Percentiles rank a stretch among this genome's conserved stretches.
phyloP scores from a whole-genome alignment of 352 stramenopile genomes.

The Phytophthora aleatoria region DNA sequence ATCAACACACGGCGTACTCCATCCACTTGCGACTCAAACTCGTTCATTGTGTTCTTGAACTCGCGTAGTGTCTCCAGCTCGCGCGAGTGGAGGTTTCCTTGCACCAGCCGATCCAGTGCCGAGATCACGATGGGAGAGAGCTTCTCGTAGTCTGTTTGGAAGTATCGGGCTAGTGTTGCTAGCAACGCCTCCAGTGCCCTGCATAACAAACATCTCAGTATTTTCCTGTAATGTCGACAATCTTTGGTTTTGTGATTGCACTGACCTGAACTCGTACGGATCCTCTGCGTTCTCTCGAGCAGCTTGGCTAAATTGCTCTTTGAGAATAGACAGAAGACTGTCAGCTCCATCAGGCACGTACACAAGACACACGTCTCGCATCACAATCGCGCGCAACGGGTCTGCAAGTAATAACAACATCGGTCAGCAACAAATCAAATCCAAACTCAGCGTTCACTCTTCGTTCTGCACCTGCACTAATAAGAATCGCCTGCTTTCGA shows the following conservation, averaged over 20 bases:
- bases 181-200: slow-evolving; percentile 47
- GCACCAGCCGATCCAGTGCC: slow-evolving; percentile 50
- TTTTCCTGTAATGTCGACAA: not conserved
- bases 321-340: slow-evolving; percentile 65
- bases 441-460: not conserved
- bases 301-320: slow-evolving; percentile 61
- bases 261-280: slow-evolving; percentile 75
- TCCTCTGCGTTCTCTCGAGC: slow-evolving; percentile 56
- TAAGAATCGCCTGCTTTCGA: slow-evolving; percentile 77
- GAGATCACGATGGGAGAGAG: slow-evolving; percentile 38
- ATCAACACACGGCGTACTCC: slow-evolving; percentile 55
- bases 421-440: slow-evolving; percentile 3
- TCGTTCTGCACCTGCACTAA: slow-evolving; percentile 57
- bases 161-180: slow-evolving; percentile 46
- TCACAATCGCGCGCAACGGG: slow-evolving; percentile 74
- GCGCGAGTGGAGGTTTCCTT: slow-evolving; percentile 38
- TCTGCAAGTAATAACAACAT: slow-evolving; percentile 32
- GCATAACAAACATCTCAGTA: not conserved
- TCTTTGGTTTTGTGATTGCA: not conserved
- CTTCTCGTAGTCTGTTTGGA: slow-evolving; percentile 47
- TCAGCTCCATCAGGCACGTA: slow-evolving; percentile 65
- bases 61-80: slow-evolving; percentile 56
- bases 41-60: slow-evolving; percentile 68
- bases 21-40: slow-evolving; percentile 64
- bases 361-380: slow-evolving; percentile 66